A percentile compares a stretch with the other conserved stretches of the same genome.
Conservation (phyloP, 495 filamentous ascomycete genomes). For the Bombardia bombarda region DNA sequence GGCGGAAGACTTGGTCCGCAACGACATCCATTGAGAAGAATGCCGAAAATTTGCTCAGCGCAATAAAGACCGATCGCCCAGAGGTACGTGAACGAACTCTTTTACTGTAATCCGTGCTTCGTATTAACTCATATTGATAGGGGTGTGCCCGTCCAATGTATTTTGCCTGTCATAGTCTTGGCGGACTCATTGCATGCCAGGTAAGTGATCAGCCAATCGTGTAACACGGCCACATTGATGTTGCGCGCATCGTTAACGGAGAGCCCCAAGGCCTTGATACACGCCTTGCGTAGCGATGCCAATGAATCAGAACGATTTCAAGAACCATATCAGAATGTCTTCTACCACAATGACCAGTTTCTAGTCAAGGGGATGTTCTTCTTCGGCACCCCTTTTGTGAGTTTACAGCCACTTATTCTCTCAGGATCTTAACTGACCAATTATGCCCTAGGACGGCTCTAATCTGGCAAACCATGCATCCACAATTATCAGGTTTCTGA, state of each 20-base stretch:
- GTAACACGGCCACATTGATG: not conserved
- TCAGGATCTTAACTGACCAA: not conserved
- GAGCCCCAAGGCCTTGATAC: constrained; percentile 5
- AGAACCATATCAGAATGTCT: not conserved
- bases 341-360: constrained; percentile 6
- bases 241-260: not conserved
- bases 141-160: constrained; percentile 9
- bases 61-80: constrained; percentile 3
- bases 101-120: too few relatives aligned
- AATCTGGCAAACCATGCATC: constrained; percentile 4
- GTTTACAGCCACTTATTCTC: not conserved
- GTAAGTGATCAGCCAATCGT: not conserved
- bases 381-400: constrained; percentile 12
- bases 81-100: too few relatives aligned
- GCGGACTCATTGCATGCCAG: constrained; percentile 9
- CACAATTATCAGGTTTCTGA: constrained; percentile 5
- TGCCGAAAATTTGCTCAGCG: constrained; percentile 8
- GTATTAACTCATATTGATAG: too few relatives aligned
- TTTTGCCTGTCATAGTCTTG: constrained; percentile 13
- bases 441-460: constrained; percentile 2
- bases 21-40: constrained; percentile 8
- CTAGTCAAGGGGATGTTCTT: constrained; percentile 13
- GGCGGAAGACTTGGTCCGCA: constrained; percentile 1
- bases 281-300: constrained; percentile 1
- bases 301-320: not conserved